These are phyloP conservation scores for Penicillium vulpinum DNA, from an alignment of 2,329 filamentous ascomycete species.

Conservation along the genomic window DNA sequence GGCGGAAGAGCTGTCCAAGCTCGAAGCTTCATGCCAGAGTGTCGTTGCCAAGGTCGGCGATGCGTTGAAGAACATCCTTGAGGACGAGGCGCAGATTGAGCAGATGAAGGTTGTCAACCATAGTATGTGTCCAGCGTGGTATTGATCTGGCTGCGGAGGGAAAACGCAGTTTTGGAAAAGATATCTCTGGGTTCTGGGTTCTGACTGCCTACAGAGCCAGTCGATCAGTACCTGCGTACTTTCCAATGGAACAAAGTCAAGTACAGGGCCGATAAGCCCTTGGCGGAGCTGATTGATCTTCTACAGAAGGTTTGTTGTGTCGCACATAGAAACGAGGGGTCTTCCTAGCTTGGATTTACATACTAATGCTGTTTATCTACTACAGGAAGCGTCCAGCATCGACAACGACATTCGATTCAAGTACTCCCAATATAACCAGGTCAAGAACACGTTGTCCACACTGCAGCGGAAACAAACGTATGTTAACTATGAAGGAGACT, in stretches of 20 bases:
- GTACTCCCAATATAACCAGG: constrained; percentile 88
- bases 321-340: too few relatives aligned
- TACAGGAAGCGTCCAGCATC: constrained; percentile 80
- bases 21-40: constrained; percentile 73
- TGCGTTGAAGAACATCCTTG: constrained; percentile 77
- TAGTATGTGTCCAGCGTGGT: constrained; percentile 58
- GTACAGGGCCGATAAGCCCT: constrained; percentile 87
- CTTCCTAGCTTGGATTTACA: neutral
- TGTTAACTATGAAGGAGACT: constrained; percentile 27
- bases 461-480: constrained; percentile 87
- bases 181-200: neutral
- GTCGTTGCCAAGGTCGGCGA: constrained; percentile 88
- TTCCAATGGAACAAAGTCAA: constrained; percentile 98
- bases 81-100: constrained; percentile 77
- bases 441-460: constrained; percentile 79
- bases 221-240: constrained; percentile 83
- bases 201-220: constrained; percentile 67
- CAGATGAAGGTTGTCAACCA: constrained; percentile 94
- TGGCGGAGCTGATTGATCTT: constrained; percentile 81
- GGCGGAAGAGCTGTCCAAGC: constrained; percentile 89
- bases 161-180: constrained; percentile 5
- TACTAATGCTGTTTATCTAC: neutral
- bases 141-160: neutral
- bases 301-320: constrained; percentile 73
- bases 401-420: constrained; percentile 96